Percentiles rank a stretch among this genome's conserved stretches.
phyloP scores from a whole-genome alignment of 140 eudicot species.

The Cichorium intybus region DNA sequence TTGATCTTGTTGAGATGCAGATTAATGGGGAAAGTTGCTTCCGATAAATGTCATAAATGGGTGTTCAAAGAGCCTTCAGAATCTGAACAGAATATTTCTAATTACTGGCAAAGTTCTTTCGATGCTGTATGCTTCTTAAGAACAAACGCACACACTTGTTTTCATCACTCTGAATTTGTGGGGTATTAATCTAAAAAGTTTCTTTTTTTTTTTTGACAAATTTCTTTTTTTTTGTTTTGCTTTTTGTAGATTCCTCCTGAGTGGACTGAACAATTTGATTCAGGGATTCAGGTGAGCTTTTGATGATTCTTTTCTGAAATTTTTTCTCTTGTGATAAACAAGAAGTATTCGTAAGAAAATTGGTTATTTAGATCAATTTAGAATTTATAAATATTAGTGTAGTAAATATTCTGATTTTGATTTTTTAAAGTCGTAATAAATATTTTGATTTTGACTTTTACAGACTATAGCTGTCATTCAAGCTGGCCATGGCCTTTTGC shows the following conservation, averaged over 20 bases:
- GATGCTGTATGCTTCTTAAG: constrained; percentile 73
- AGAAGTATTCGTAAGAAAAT: not conserved
- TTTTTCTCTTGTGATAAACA: too few relatives aligned
- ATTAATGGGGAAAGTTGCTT: constrained; percentile 98
- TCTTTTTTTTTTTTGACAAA: too few relatives aligned
- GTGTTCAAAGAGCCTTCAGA: constrained; percentile 96
- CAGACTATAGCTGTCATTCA: constrained; percentile 98
- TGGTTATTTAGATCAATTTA: not conserved
- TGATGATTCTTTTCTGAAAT: not conserved
- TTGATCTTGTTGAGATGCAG: constrained; percentile 53
- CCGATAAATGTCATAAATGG: constrained; percentile 99
- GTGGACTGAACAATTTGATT: constrained; percentile 96
- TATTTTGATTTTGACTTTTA: not conserved
- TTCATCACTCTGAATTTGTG: not conserved
- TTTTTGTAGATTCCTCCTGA: constrained; percentile 81
- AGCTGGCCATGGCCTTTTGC: constrained; percentile 99
- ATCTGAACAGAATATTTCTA: constrained; percentile 86
- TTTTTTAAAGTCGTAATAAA: not conserved
- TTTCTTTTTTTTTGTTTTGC: not conserved
- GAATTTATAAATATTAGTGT: not conserved
- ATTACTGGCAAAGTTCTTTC: constrained; percentile 96
- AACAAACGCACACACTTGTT: not conserved
- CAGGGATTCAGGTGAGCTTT: constrained; percentile 80
- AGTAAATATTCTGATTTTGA: not conserved
- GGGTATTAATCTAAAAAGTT: not conserved